Conservation (phyloP, 768 basidiomycete genomes). For the Mycena haematopus region DNA sequence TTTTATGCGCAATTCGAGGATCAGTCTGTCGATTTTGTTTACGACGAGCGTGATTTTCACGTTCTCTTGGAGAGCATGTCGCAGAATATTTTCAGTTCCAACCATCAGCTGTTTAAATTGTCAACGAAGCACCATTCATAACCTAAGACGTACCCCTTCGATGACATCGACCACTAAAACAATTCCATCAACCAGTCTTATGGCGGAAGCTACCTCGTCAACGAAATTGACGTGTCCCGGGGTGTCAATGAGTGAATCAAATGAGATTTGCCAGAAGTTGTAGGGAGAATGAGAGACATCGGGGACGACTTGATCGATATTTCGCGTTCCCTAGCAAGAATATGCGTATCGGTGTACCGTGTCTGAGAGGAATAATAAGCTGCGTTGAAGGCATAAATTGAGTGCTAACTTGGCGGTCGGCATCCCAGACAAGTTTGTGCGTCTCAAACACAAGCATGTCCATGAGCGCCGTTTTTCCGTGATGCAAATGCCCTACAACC, state of each 20-base stretch:
- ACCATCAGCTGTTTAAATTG: slow-evolving; percentile 76
- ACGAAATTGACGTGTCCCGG: slow-evolving; percentile 98
- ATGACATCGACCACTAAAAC: slow-evolving; percentile 97
- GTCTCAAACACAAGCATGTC: slow-evolving; percentile 99
- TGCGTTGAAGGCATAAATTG: slow-evolving; percentile 1
- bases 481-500: slow-evolving; percentile 95
- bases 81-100: slow-evolving; percentile 85
- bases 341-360: slow-evolving; percentile 96
- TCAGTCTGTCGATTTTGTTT: slow-evolving; percentile 98
- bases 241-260: slow-evolving; percentile 95
- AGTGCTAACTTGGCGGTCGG: slow-evolving; percentile 79
- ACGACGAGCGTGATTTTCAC: slow-evolving; percentile 91
- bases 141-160: slow-evolving; percentile 78
- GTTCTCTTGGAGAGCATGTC: slow-evolving; percentile 89
- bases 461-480: slow-evolving; percentile 96
- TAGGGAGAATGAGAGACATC: slow-evolving; percentile 90
- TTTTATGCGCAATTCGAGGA: slow-evolving; percentile 94
- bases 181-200: slow-evolving; percentile 89
- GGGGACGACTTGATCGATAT: slow-evolving; percentile 98
- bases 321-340: slow-evolving; percentile 84
- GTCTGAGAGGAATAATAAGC: slow-evolving; percentile 52
- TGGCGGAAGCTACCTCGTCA: slow-evolving; percentile 92
- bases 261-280: slow-evolving; percentile 90
- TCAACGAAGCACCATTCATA: slow-evolving; percentile 25
- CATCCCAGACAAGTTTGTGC: slow-evolving; percentile 93